Evolutionary conservation across 1,284 basidiomycete genomes (phyloP).

Genomic region (Mycena sp.): DNA sequence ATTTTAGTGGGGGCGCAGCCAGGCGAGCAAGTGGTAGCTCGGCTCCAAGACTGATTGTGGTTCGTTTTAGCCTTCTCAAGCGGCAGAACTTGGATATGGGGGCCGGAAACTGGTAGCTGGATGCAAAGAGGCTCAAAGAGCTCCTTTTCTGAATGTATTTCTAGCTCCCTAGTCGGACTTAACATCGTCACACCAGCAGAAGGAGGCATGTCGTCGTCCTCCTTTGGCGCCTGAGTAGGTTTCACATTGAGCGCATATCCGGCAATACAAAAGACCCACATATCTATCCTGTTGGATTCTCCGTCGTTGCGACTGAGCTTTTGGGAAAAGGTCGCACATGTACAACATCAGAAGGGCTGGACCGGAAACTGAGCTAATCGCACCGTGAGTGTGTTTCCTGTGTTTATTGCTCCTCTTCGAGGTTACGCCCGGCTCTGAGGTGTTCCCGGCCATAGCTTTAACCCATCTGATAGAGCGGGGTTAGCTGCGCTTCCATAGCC

Average conservation of each 20-base stretch:
- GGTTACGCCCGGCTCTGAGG: not conserved
- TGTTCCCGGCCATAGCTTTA: conserved; percentile 1
- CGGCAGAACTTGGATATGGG: not conserved
- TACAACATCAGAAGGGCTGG: no score
- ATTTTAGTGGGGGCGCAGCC: conserved; percentile 6
- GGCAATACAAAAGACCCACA: no score
- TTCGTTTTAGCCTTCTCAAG: not conserved
- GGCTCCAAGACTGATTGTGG: not conserved
- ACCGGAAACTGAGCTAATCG: not conserved
- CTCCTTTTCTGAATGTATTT: not conserved
- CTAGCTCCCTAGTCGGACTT: not conserved
- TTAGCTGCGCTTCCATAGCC: conserved; percentile 20
- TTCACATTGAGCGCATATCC: no score
- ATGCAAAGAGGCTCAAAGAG: conserved; percentile 4
- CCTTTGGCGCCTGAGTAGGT: no score
- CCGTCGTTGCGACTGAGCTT: no score
- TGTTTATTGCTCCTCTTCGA: not conserved
- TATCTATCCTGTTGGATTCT: no score
- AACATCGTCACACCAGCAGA: not conserved
- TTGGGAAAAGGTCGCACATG: no score
- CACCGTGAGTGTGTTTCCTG: not conserved
- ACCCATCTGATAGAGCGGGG: conserved; percentile 2
- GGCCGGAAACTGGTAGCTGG: not conserved
- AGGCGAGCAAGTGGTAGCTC: conserved; percentile 6
- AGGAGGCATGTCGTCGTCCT: not conserved